These are phyloP conservation scores for Vanrija sp. DNA, from an alignment of 1,284 basidiomycete genomes.

Conservation along the genomic window DNA sequence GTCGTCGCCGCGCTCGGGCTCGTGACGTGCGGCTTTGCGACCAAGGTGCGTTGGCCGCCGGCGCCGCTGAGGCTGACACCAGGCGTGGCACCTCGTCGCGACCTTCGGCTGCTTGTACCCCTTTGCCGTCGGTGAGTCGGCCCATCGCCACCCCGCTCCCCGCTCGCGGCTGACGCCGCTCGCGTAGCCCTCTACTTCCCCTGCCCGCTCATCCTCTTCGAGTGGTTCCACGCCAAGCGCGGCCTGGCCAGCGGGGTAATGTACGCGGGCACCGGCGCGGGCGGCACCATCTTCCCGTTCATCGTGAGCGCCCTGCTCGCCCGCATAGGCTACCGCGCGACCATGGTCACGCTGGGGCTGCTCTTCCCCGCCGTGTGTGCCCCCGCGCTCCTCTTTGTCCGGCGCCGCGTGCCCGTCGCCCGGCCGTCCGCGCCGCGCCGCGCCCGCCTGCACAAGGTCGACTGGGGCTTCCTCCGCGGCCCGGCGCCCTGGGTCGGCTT, in stretches of 20 bases:
- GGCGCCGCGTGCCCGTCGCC: too few relatives aligned
- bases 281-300: constrained; percentile 41
- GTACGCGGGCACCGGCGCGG: constrained; percentile 30
- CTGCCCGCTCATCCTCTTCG: constrained; percentile 37
- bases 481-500: constrained; percentile 28
- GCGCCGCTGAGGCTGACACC: too few relatives aligned
- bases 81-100: constrained; percentile 45
- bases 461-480: constrained; percentile 25
- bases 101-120: constrained; percentile 45
- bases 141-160: too few relatives aligned
- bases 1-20: constrained; percentile 24
- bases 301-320: constrained; percentile 33
- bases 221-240: constrained; percentile 36
- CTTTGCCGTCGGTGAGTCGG: constrained; percentile 31
- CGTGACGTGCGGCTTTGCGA: constrained; percentile 40
- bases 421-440: neutral
- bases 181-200: constrained; percentile 38
- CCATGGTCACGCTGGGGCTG: constrained; percentile 21
- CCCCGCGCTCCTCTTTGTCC: too few relatives aligned
- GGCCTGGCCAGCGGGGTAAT: constrained; percentile 28
- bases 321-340: constrained; percentile 37
- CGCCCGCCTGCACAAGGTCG: constrained; percentile 8
- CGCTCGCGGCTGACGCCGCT: neutral
- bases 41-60: too few relatives aligned
- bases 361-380: too few relatives aligned